Conservation (phyloP, 192 early-diverging fungal genomes). For the Backusella tarrabulga region DNA sequence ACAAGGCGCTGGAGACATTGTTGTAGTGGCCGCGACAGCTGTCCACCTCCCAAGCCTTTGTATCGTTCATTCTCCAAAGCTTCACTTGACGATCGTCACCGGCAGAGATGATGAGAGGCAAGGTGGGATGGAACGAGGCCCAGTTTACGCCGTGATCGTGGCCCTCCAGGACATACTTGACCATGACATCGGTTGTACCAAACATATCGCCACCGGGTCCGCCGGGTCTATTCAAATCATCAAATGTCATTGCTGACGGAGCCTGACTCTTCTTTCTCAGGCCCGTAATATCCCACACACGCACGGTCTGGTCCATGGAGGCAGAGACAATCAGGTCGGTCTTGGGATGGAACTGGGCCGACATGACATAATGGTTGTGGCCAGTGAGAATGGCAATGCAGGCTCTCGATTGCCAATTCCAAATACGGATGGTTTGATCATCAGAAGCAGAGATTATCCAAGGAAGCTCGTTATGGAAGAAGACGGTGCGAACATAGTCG, state of each 20-base stretch:
- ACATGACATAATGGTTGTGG: conserved; percentile 99
- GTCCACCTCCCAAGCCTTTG: conserved; percentile 99
- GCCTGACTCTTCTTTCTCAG: conserved; percentile 82
- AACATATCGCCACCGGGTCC: conserved; percentile 91
- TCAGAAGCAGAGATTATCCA: conserved; percentile 98
- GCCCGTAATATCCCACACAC: conserved; percentile 99
- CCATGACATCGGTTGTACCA: conserved; percentile 93
- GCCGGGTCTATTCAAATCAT: conserved; percentile 47
- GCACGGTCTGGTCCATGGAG: conserved; percentile 93
- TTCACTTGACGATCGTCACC: conserved; percentile 98
- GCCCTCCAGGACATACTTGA: conserved; percentile 98
- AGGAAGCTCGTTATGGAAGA: conserved; percentile 96
- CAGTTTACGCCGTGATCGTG: conserved; percentile 98
- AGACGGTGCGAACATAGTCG: conserved; percentile 96
- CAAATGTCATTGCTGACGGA: conserved; percentile 51
- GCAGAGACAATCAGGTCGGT: conserved; percentile 96
- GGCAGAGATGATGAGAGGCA: conserved; percentile 95
- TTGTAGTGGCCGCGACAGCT: conserved; percentile 99
- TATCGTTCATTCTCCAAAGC: conserved; percentile 98
- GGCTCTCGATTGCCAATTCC: conserved; percentile 99
- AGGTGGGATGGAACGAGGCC: conserved; percentile 95
- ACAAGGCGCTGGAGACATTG: conserved; percentile 91
- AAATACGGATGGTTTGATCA: conserved; percentile 99
- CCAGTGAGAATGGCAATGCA: conserved; percentile 98
- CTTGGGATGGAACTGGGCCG: conserved; percentile 97